Conservation (phyloP, 2,329 filamentous ascomycete genomes). For the Fusarium brachygibbosum region DNA sequence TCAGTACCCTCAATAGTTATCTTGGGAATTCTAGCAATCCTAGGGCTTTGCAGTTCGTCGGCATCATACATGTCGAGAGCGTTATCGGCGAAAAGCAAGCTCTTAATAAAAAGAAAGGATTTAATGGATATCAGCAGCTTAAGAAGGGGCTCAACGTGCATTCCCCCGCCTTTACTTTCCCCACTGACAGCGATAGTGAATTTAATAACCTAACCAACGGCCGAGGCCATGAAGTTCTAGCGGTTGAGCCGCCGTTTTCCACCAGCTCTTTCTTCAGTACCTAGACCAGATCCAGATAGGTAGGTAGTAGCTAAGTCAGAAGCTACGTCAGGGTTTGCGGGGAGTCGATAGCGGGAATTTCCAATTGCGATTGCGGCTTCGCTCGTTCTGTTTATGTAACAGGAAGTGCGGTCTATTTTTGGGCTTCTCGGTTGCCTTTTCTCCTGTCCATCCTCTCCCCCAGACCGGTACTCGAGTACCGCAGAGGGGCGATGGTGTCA, state of each 20-base stretch:
- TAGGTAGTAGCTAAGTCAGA: slow-evolving; percentile 3
- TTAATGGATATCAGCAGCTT: neutral
- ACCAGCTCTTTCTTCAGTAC: slow-evolving; percentile 5
- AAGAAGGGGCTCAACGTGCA: neutral
- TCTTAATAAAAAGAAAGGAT: slow-evolving; percentile 5
- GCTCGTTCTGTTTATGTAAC: neutral
- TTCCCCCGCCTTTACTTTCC: slow-evolving; percentile 24
- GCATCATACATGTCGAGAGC: neutral
- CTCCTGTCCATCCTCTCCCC: neutral
- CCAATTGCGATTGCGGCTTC: slow-evolving; percentile 12
- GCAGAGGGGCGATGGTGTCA: slow-evolving; percentile 14
- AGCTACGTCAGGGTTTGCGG: slow-evolving; percentile 19
- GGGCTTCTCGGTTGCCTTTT: neutral
- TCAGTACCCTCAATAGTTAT: neutral
- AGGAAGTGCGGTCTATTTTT: neutral
- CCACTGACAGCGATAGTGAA: slow-evolving; percentile 30
- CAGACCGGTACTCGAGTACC: slow-evolving; percentile 12
- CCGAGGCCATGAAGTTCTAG: slow-evolving; percentile 19
- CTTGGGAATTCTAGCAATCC: no score
- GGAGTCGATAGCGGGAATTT: slow-evolving; percentile 1
- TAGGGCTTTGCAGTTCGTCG: neutral
- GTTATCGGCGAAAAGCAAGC: slow-evolving; percentile 1
- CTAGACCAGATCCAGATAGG: slow-evolving; percentile 22
- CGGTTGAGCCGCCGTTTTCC: slow-evolving; percentile 35
- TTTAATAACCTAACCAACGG: slow-evolving; percentile 7